A percentile compares a stretch with the other conserved stretches of the same genome.
Evolutionary conservation across 306 rosid species (phyloP).

Genomic region (Abrus precatorius): DNA sequence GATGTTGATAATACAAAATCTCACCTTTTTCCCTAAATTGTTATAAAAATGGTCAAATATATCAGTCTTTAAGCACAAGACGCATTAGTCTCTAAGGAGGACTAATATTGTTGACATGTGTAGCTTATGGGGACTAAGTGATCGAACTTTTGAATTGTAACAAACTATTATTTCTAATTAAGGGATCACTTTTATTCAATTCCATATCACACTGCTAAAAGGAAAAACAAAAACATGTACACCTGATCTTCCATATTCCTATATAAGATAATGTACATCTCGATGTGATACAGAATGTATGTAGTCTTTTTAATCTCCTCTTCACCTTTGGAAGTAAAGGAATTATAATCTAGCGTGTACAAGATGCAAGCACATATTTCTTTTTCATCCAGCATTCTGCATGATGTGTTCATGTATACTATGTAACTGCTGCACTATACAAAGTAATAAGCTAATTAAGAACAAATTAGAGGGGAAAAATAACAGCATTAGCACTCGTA

Average conservation of each 20-base stretch:
- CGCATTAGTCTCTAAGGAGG: too few relatives aligned
- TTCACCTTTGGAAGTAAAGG: conserved; percentile 3
- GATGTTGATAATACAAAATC: too few relatives aligned
- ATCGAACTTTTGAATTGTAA: too few relatives aligned
- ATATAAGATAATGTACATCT: conserved; percentile 46
- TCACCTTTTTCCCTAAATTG: too few relatives aligned
- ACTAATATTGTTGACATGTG: too few relatives aligned
- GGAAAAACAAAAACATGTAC: conserved; percentile 2
- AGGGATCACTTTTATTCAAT: background rate
- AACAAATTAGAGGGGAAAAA: conserved; percentile 31
- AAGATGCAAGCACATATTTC: background rate
- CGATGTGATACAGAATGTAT: conserved; percentile 27
- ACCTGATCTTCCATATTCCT: conserved; percentile 39
- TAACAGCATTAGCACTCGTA: conserved; percentile 3
- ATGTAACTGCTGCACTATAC: conserved; percentile 10
- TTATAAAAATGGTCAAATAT: too few relatives aligned
- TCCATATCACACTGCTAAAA: background rate
- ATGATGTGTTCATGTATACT: conserved; percentile 1
- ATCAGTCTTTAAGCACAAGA: too few relatives aligned
- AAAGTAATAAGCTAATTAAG: conserved; percentile 27
- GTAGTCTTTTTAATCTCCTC: background rate
- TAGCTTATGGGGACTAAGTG: too few relatives aligned
- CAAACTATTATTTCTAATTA: too few relatives aligned
- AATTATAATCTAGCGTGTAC: conserved; percentile 34
- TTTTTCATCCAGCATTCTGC: conserved; percentile 38